Percentiles rank a stretch among this genome's conserved stretches.
Conservation (phyloP, 2,329 filamentous ascomycete species). For the Aciculosporium take region DNA sequence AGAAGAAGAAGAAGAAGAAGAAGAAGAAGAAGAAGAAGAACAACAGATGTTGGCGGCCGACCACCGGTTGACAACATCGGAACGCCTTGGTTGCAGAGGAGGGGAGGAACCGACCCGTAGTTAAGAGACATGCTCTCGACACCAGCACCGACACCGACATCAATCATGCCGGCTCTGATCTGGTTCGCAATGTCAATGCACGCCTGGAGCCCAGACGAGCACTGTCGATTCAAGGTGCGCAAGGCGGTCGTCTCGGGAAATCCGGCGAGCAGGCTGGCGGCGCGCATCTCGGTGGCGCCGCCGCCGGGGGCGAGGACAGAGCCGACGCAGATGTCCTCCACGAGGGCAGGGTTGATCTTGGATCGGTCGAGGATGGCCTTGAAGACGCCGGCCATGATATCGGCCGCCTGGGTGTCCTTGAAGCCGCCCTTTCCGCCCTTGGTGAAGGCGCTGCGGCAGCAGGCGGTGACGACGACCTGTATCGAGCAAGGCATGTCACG, state of each 20-base stretch:
- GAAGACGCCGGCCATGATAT: constrained; percentile 74
- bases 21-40: no score
- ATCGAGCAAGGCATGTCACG: constrained; percentile 12
- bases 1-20: not conserved
- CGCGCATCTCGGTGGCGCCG: constrained; percentile 92
- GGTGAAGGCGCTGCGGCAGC: constrained; percentile 81
- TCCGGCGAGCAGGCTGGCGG: constrained; percentile 76
- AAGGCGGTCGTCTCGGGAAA: constrained; percentile 79
- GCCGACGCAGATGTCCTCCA: constrained; percentile 88
- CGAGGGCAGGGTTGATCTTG: constrained; percentile 70
- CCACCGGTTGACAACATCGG: no score
- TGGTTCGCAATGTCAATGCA: constrained; percentile 90
- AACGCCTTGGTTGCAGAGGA: no score
- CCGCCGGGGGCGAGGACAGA: constrained; percentile 84
- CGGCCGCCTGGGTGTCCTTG: constrained; percentile 82
- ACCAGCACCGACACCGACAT: constrained; percentile 83
- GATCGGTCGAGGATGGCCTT: constrained; percentile 71
- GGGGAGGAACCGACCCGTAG: constrained; percentile 54
- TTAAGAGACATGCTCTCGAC: constrained; percentile 93
- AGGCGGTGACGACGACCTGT: constrained; percentile 81
- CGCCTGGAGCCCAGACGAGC: constrained; percentile 83
- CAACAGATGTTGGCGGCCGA: no score
- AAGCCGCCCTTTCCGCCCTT: constrained; percentile 88
- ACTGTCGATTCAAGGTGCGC: constrained; percentile 83
- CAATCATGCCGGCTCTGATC: constrained; percentile 84